Conservation (phyloP, 2,329 filamentous ascomycete species). For the Xylaria sp. region DNA sequence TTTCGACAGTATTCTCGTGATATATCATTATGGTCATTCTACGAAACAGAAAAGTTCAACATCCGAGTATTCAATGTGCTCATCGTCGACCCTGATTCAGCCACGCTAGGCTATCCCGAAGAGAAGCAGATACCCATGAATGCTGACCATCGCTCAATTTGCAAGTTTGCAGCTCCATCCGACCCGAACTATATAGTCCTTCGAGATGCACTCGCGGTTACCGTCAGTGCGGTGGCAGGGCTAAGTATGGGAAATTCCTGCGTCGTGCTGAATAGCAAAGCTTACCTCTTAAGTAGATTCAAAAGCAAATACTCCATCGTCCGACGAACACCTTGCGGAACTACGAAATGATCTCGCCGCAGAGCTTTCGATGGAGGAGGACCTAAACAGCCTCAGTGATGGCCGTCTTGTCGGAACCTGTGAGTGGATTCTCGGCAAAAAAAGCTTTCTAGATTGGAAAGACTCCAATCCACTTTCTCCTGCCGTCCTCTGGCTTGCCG, state of each 20-base stretch:
- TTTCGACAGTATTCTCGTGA: constrained; percentile 20
- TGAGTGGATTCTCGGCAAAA: constrained; percentile 11
- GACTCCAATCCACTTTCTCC: neutral
- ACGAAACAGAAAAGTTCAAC: constrained; percentile 24
- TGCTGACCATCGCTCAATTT: constrained; percentile 31
- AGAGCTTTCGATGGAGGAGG: neutral
- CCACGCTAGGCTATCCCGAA: constrained; percentile 21
- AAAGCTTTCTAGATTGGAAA: constrained; percentile 7
- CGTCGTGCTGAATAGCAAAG: neutral
- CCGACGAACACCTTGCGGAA: neutral
- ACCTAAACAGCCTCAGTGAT: constrained; percentile 5
- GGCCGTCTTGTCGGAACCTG: constrained; percentile 12
- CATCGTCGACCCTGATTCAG: constrained; percentile 28
- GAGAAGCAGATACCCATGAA: constrained; percentile 30
- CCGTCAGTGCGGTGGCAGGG: constrained; percentile 9
- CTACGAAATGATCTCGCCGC: neutral
- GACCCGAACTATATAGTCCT: constrained; percentile 28
- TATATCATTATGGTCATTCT: constrained; percentile 26
- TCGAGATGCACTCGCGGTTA: constrained; percentile 19
- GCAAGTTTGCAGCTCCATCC: constrained; percentile 24
- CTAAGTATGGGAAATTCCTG: neutral
- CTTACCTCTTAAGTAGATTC: neutral
- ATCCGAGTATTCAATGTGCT: neutral
- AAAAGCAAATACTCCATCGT: neutral
- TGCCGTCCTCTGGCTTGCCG: constrained; percentile 11